Conservation (phyloP, 1,284 basidiomycete species). For the Flammula alnicola region DNA sequence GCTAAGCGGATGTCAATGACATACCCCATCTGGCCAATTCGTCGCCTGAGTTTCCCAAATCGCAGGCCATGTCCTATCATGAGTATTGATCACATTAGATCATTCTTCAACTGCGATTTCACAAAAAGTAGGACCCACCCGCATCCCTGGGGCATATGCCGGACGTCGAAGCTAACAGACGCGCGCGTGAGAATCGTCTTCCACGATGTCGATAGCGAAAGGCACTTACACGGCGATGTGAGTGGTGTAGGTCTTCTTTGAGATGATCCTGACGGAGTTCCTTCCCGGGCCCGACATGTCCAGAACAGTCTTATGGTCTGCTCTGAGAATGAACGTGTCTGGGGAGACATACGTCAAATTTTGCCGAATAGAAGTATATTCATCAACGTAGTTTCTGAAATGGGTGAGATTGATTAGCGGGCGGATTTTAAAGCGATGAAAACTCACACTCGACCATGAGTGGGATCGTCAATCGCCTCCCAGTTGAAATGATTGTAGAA, state of each 20-base stretch:
- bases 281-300: slow-evolving; percentile 49
- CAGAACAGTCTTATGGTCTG: slow-evolving; percentile 51
- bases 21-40: slow-evolving; percentile 41
- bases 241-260: slow-evolving; percentile 47
- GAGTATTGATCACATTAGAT: not conserved
- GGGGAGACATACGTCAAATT: slow-evolving; percentile 41
- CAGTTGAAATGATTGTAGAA: slow-evolving; percentile 52
- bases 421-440: not conserved
- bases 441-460: slow-evolving; percentile 60
- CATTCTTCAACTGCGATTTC: not conserved
- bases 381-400: slow-evolving; percentile 44
- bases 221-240: slow-evolving; percentile 51
- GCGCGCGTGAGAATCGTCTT: not conserved
- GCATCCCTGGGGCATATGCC: slow-evolving; percentile 47
- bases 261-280: slow-evolving; percentile 52
- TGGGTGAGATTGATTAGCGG: not conserved
- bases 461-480: slow-evolving; percentile 54
- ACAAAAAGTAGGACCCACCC: slow-evolving; percentile 31
- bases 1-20: slow-evolving; percentile 11
- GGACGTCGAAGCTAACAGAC: slow-evolving; percentile 38
- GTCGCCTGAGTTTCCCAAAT: slow-evolving; percentile 46
- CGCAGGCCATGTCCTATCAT: slow-evolving; percentile 59
- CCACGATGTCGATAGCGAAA: not conserved
- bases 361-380: slow-evolving; percentile 35
- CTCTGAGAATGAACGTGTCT: slow-evolving; percentile 43